Evolutionary conservation across 768 basidiomycete species (phyloP).

Genomic region (Termitomyces sp.): DNA sequence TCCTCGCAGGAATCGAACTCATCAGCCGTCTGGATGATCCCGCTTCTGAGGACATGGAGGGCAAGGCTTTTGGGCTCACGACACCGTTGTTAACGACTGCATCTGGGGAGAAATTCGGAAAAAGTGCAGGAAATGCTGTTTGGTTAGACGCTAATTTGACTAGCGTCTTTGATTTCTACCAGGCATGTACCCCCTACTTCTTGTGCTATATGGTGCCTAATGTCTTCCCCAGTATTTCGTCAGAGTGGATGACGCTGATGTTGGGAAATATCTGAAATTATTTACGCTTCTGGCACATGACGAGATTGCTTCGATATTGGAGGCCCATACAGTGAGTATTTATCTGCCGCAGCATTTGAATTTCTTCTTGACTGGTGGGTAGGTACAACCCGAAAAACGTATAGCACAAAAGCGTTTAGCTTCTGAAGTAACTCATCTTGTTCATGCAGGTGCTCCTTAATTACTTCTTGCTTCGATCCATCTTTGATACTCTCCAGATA

Average conservation of each 20-base stretch:
- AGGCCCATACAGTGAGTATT: slow-evolving; percentile 47
- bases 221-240: slow-evolving; percentile 72
- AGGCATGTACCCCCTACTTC: slow-evolving; percentile 40
- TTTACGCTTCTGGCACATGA: slow-evolving; percentile 71
- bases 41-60: slow-evolving; percentile 15
- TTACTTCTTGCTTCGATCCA: not conserved
- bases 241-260: slow-evolving; percentile 72
- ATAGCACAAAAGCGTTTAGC: slow-evolving; percentile 44
- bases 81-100: slow-evolving; percentile 91
- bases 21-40: slow-evolving; percentile 51
- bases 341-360: not conserved
- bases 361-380: not conserved
- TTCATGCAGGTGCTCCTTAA: slow-evolving; percentile 31
- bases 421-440: slow-evolving; percentile 47
- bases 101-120: slow-evolving; percentile 93
- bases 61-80: slow-evolving; percentile 72
- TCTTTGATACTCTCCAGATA: slow-evolving; percentile 21
- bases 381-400: slow-evolving; percentile 38
- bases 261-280: slow-evolving; percentile 71
- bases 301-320: slow-evolving; percentile 51
- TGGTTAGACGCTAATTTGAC: slow-evolving; percentile 82
- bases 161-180: slow-evolving; percentile 90
- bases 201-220: not conserved
- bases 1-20: slow-evolving; percentile 87
- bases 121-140: slow-evolving; percentile 92